These are phyloP conservation scores for Camelina neglecta DNA, from an alignment of 345 rosid genomes.

Conservation along the genomic window DNA sequence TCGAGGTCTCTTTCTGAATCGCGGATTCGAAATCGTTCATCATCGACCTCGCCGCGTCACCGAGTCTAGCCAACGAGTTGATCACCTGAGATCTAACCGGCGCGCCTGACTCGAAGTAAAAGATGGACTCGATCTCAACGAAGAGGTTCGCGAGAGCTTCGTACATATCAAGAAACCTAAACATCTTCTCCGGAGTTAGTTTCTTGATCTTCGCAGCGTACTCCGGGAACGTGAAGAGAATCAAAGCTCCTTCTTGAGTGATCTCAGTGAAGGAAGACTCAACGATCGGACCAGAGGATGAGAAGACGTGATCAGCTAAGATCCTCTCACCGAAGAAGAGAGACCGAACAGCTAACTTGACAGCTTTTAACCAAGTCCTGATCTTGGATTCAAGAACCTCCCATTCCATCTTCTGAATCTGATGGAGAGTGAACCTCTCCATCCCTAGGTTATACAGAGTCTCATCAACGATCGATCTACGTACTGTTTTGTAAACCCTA, in stretches of 20 bases:
- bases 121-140: conserved; percentile 68
- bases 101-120: conserved; percentile 57
- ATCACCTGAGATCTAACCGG: conserved; percentile 58
- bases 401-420: conserved; percentile 70
- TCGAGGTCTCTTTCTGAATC: conserved; percentile 66
- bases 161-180: conserved; percentile 71
- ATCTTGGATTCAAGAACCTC: conserved; percentile 62
- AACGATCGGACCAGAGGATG: conserved; percentile 53
- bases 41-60: conserved; percentile 56
- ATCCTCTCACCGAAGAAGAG: conserved; percentile 72
- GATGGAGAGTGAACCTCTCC: conserved; percentile 55
- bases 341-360: conserved; percentile 55
- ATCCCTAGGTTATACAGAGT: conserved; percentile 59
- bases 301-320: conserved; percentile 79
- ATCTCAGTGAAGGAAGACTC: conserved; percentile 75
- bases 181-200: conserved; percentile 70
- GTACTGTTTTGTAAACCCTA: conserved; percentile 54
- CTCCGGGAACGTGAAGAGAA: conserved; percentile 70
- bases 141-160: conserved; percentile 60
- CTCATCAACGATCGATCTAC: conserved; percentile 80
- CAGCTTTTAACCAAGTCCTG: conserved; percentile 70
- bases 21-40: conserved; percentile 68
- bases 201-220: conserved; percentile 55
- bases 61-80: conserved; percentile 58
- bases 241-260: conserved; percentile 65